Percentiles rank a stretch among this genome's conserved stretches.
These are phyloP conservation scores for Eragrostis curvula DNA, from an alignment of 176 grass and related monocot genomes.

Conservation along the genomic window DNA sequence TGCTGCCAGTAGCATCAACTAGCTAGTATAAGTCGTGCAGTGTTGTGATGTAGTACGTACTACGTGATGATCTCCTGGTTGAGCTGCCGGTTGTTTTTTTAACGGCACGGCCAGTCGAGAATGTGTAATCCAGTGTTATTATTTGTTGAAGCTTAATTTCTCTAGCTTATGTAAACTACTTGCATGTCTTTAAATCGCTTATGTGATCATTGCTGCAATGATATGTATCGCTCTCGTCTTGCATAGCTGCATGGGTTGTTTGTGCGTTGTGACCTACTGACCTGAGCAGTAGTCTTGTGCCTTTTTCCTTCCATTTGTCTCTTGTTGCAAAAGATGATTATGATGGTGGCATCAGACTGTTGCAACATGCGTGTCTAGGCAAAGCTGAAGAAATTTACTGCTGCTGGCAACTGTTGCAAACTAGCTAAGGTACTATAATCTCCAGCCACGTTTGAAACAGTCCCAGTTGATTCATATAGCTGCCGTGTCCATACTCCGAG, in stretches of 20 bases:
- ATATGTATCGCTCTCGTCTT: neutral
- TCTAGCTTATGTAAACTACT: slow-evolving; percentile 13
- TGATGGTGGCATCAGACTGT: neutral
- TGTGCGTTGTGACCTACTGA: neutral
- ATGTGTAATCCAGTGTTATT: slow-evolving; percentile 17
- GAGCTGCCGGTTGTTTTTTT: slow-evolving; percentile 67
- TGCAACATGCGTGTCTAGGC: slow-evolving; percentile 11
- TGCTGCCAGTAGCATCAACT: slow-evolving; percentile 42
- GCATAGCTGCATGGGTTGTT: neutral
- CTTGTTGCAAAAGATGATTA: neutral
- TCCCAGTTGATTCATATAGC: neutral
- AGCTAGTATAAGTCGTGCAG: slow-evolving; percentile 31
- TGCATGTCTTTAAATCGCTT: neutral
- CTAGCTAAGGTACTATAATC: neutral
- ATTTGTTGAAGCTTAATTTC: slow-evolving; percentile 1
- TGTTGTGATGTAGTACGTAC: slow-evolving; percentile 24
- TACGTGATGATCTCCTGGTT: slow-evolving; percentile 33
- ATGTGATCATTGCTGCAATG: neutral
- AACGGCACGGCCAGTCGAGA: slow-evolving; percentile 63
- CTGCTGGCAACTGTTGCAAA: neutral
- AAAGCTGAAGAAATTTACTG: neutral
- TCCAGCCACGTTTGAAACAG: neutral
- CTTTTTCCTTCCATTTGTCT: neutral
- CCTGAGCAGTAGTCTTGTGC: neutral
- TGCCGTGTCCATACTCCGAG: neutral